Evolutionary conservation across 306 rosid species (phyloP).

Genomic region (Dalbergia cultrata): DNA sequence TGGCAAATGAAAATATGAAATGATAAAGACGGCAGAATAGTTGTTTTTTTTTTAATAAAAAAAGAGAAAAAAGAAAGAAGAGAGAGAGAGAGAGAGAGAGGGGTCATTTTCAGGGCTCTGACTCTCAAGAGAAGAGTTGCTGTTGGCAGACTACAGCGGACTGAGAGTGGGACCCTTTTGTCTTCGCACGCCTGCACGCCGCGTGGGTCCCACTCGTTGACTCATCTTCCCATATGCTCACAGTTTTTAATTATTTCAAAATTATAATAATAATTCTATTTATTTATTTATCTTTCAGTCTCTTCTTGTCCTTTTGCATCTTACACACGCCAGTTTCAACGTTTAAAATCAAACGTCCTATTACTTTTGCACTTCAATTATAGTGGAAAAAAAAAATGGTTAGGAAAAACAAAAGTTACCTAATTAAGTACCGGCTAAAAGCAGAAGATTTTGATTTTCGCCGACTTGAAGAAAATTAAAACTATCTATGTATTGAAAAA

Average conservation of each 20-base stretch:
- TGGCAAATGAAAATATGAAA: not conserved
- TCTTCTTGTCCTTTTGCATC: not conserved
- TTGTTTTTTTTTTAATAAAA: not conserved
- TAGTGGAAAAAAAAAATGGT: not conserved
- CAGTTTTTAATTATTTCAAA: conserved; percentile 18
- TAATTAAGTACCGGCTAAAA: too few species aligned
- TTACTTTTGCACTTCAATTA: not conserved
- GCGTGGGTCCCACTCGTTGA: conserved; percentile 72
- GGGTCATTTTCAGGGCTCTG: conserved; percentile 86
- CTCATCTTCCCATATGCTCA: conserved; percentile 33
- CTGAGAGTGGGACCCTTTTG: conserved; percentile 57
- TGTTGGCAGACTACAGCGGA: not conserved
- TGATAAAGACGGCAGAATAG: not conserved
- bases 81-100: too few species aligned
- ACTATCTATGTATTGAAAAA: too few species aligned
- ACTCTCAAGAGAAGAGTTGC: conserved; percentile 64
- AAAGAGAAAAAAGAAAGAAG: not conserved
- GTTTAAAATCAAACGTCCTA: not conserved
- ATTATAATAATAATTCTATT: not conserved
- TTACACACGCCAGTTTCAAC: not conserved
- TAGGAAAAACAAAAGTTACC: too few species aligned
- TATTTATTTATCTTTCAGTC: not conserved
- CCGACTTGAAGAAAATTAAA: too few species aligned
- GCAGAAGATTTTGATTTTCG: too few species aligned
- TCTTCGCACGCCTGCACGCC: conserved; percentile 94